Base-by-base conservation (phyloP, 169 alveolate genomes). In the Theileria annulata region DNA sequence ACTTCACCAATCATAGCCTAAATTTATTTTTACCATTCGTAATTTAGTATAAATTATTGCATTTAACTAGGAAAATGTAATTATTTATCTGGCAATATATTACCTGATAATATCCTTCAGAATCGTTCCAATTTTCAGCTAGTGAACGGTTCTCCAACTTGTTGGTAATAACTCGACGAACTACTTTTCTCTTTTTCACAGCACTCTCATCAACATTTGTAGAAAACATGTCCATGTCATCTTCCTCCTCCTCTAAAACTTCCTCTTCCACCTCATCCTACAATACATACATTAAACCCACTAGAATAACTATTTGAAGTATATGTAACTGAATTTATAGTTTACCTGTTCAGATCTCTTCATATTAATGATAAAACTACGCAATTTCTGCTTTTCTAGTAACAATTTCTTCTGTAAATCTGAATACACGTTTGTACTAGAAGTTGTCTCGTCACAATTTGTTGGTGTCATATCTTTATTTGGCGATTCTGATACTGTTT, bases 1-100 rank as follows among this genome's bases (percentile, higher is more conserved):
- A 94, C 84, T 80, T 95, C 98, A 2, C 98, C 98, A 27, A 94
- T 91, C 13, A 91, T 86, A 19, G 96, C 95, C 93, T 87, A 77
- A 15, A 87, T n/a, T 35, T n/a, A 63, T 74, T 42, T 66, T 23
- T 42, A 0, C 19, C 15, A 17, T 5, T 0, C n/a, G n/a, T n/a
- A n/a, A n/a, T n/a, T n/a, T n/a, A n/a, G n/a, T n/a, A 10, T 27
- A 62, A 49, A 17, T n/a, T n/a, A n/a, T n/a, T n/a, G n/a, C n/a
- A n/a, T n/a, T n/a, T n/a, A n/a, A n/a, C n/a, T n/a, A n/a, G n/a
- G n/a, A n/a, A n/a, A n/a, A n/a, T n/a, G n/a, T n/a, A n/a, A n/a
- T n/a, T n/a, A n/a, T n/a, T n/a, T n/a, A n/a, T n/a, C n/a, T n/a
- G n/a, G n/a, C n/a, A n/a, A n/a, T n/a, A n/a, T n/a, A n/a, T n/a